Conservation (phyloP, 257 asterid species). For the Nicotiana paniculata region DNA sequence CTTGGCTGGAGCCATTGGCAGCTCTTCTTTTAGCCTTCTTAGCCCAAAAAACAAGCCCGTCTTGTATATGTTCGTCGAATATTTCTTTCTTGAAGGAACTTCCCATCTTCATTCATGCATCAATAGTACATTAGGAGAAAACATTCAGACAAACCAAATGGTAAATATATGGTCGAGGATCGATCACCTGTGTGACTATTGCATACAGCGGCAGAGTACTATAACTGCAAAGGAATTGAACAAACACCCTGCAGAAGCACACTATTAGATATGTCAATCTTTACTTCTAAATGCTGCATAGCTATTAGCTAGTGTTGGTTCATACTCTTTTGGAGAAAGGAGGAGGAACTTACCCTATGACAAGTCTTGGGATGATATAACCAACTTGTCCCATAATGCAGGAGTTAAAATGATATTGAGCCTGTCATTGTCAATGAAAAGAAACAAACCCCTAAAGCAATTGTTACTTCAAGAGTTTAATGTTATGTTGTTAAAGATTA, state of each 20-base stretch:
- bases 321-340: not conserved
- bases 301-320: not conserved
- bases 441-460: not conserved
- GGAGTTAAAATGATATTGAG: conserved; percentile 43
- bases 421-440: conserved; percentile 26
- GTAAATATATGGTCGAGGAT: not conserved
- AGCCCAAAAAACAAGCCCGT: conserved; percentile 54
- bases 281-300: not conserved
- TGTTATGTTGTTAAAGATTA: conserved; percentile 3
- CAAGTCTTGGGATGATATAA: conserved; percentile 47
- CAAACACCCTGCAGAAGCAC: conserved; percentile 38
- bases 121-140: not conserved
- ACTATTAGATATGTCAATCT: not conserved
- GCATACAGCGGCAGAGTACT: conserved; percentile 83
- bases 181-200: conserved; percentile 59
- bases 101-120: conserved; percentile 49
- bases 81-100: conserved; percentile 55
- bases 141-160: not conserved
- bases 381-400: conserved; percentile 64
- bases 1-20: conserved; percentile 19
- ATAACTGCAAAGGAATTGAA: conserved; percentile 71
- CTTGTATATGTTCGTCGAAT: conserved; percentile 52
- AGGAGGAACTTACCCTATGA: conserved; percentile 37
- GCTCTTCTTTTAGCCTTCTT: conserved; percentile 38
- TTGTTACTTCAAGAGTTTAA: not conserved